Evolutionary conservation across 1,139 yeast species (phyloP).

Genomic region (Diutina ranongensis): DNA sequence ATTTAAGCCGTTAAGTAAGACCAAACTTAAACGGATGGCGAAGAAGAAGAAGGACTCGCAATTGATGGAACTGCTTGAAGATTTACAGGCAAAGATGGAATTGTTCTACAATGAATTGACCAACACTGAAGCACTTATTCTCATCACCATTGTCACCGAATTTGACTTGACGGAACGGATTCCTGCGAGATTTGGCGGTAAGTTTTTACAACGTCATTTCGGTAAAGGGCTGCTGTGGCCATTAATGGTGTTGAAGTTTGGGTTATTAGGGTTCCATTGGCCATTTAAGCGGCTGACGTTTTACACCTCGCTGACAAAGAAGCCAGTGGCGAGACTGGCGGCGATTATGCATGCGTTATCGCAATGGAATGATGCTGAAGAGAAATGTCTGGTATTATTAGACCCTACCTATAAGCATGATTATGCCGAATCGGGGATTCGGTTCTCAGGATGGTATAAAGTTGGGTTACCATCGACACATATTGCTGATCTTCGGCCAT

Average conservation of each 20-base stretch:
- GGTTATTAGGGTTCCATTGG: conserved; percentile 34
- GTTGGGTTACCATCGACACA: conserved; percentile 28
- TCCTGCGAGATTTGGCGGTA: conserved; percentile 12
- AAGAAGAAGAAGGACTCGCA: conserved; percentile 23
- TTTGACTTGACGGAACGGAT: conserved; percentile 22
- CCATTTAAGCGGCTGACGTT: conserved; percentile 32
- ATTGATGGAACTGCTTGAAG: conserved; percentile 11
- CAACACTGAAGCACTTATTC: conserved; percentile 30
- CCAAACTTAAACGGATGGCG: conserved; percentile 16
- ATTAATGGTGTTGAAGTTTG: conserved; percentile 25
- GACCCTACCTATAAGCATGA: conserved; percentile 28
- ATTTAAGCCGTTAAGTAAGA: conserved; percentile 2
- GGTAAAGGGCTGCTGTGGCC: conserved; percentile 21
- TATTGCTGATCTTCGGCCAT: conserved; percentile 29
- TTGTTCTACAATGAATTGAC: conserved; percentile 21
- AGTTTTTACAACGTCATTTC: conserved; percentile 14
- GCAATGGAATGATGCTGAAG: conserved; percentile 21
- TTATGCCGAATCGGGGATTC: conserved; percentile 21
- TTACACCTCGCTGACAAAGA: conserved; percentile 23
- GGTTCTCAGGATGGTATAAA: conserved; percentile 28
- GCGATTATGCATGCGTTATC: conserved; percentile 27
- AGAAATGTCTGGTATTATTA: conserved; percentile 23
- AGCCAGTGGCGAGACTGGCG: conserved; percentile 30
- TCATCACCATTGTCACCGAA: conserved; percentile 23
- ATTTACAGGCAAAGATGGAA: conserved; percentile 8